A percentile compares a stretch with the other conserved stretches of the same genome.
These are phyloP conservation scores for Ophiostoma populinum DNA, from an alignment of 2,329 filamentous ascomycete genomes.

Conservation along the genomic window DNA sequence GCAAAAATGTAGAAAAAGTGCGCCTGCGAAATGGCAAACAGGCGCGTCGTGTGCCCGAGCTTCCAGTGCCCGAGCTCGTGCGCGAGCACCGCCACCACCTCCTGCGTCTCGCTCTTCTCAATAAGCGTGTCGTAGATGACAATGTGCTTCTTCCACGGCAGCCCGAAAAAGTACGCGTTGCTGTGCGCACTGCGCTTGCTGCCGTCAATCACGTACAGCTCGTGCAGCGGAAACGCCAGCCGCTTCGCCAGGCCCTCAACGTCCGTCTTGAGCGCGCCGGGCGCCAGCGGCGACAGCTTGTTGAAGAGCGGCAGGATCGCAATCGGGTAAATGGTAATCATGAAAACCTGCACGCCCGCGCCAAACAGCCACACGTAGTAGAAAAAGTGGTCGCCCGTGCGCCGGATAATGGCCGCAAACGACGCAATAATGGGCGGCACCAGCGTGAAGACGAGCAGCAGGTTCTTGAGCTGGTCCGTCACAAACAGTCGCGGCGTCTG, in stretches of 20 bases:
- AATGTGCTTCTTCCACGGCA: constrained; percentile 99
- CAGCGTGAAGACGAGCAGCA: constrained; percentile 62
- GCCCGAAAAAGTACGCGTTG: constrained; percentile 86
- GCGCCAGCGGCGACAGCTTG: constrained; percentile 83
- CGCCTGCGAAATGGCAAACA: constrained; percentile 76
- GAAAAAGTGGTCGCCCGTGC: constrained; percentile 88
- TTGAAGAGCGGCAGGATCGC: constrained; percentile 93
- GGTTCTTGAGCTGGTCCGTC: constrained; percentile 80
- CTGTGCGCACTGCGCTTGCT: constrained; percentile 77
- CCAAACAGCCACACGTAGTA: constrained; percentile 95
- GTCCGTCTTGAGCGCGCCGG: constrained; percentile 70
- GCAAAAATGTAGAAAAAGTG: constrained; percentile 96
- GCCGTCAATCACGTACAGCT: constrained; percentile 88
- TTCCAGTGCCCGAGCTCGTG: constrained; percentile 98
- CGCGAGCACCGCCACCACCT: constrained; percentile 86
- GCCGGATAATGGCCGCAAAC: constrained; percentile 86
- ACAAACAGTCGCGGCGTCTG: constrained; percentile 80
- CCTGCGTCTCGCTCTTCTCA: constrained; percentile 80
- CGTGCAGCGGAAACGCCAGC: constrained; percentile 79
- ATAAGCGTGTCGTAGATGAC: constrained; percentile 97
- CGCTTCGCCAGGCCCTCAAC: constrained; percentile 71
- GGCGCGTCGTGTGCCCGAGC: constrained; percentile 80
- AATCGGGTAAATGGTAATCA: constrained; percentile 91
- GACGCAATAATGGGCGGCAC: constrained; percentile 78
- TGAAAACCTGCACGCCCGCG: constrained; percentile 76